phyloP scores from a whole-genome alignment of 768 basidiomycete genomes.

The Tulasnella sp. region DNA sequence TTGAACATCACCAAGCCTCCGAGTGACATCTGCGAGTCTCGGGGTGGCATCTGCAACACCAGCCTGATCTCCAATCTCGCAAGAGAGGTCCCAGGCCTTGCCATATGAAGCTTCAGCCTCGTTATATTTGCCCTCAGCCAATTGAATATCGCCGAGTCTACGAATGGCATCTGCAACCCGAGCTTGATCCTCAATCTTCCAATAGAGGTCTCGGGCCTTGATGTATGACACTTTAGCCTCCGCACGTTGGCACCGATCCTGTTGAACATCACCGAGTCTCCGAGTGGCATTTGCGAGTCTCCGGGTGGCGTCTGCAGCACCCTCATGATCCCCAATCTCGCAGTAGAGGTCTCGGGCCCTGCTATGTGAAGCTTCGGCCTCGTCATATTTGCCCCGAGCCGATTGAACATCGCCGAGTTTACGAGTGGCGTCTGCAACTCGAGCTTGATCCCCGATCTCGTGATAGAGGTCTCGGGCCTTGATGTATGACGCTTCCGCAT shows the following conservation, averaged over 20 bases:
- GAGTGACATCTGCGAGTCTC: background rate
- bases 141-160: background rate
- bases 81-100: background rate
- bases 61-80: background rate
- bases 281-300: too few relatives aligned
- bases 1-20: background rate
- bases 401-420: background rate
- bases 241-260: too few relatives aligned
- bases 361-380: background rate
- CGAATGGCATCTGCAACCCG: too few relatives aligned
- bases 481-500: background rate
- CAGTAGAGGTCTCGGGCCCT: background rate
- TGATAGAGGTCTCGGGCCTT: background rate
- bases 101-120: background rate
- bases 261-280: too few relatives aligned
- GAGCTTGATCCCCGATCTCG: too few relatives aligned
- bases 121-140: too few relatives aligned
- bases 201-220: too few relatives aligned
- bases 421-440: background rate
- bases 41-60: background rate
- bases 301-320: too few relatives aligned
- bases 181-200: too few relatives aligned
- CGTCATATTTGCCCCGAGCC: background rate
- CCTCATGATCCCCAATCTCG: background rate
- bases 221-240: too few relatives aligned